These are phyloP conservation scores for Alternaria gansuensis DNA, from an alignment of 2,329 filamentous ascomycete genomes.

Conservation along the genomic window DNA sequence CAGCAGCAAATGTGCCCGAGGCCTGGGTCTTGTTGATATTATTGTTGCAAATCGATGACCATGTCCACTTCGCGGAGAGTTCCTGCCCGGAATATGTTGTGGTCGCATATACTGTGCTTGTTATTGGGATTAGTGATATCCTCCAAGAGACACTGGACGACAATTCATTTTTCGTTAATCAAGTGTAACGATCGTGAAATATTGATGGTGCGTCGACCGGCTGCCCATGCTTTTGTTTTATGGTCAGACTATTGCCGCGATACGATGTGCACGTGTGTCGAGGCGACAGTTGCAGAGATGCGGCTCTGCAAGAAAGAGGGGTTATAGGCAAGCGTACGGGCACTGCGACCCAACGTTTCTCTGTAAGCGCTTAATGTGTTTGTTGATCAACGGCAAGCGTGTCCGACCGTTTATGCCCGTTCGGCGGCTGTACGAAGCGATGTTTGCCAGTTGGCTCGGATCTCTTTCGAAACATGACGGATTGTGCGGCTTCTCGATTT, in stretches of 20 bases:
- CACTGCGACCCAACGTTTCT: slow-evolving; percentile 15
- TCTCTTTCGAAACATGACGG: not conserved
- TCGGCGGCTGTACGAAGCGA: slow-evolving; percentile 14
- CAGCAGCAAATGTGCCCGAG: slow-evolving; percentile 13
- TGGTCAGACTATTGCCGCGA: slow-evolving; percentile 14
- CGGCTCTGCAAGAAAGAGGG: slow-evolving; percentile 35
- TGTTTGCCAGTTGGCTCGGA: slow-evolving; percentile 16
- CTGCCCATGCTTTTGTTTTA: slow-evolving; percentile 3
- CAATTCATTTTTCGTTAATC: not conserved
- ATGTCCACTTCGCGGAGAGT: not conserved
- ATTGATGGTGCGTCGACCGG: slow-evolving; percentile 1
- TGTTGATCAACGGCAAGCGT: slow-evolving; percentile 13
- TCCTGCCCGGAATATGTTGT: not conserved
- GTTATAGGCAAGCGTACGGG: slow-evolving; percentile 29
- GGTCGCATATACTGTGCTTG: not conserved
- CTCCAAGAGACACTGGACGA: not conserved
- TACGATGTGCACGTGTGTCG: slow-evolving; percentile 24
- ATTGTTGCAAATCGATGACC: not conserved
- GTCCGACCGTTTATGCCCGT: slow-evolving; percentile 5
- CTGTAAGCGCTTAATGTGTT: slow-evolving; percentile 25
- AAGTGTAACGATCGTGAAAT: no score
- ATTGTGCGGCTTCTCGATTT: not conserved
- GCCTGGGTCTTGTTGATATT: not conserved
- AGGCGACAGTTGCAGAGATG: slow-evolving; percentile 16
- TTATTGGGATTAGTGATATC: not conserved